Evolutionary conservation across 768 basidiomycete genomes (phyloP).

Genomic region (Rhodotorula paludigena): DNA sequence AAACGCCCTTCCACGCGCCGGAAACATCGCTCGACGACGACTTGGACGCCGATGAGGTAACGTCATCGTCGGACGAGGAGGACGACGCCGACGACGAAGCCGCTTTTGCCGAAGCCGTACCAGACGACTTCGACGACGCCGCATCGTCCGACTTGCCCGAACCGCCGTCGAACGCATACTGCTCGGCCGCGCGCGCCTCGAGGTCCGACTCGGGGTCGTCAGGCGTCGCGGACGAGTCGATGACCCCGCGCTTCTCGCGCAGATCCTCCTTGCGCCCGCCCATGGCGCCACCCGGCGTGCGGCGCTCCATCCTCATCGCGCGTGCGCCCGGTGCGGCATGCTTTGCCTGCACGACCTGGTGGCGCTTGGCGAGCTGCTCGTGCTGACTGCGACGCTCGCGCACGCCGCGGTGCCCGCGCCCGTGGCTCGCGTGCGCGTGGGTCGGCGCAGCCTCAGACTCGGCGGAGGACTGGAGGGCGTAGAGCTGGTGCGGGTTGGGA

Average conservation of each 20-base stretch:
- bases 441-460: not conserved
- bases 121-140: not conserved
- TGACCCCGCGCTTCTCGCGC: not conserved
- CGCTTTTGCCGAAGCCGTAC: not conserved
- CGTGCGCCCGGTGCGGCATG: not conserved
- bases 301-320: not conserved
- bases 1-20: conserved; percentile 39
- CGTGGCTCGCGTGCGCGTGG: not conserved
- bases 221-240: not conserved
- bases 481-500: conserved; percentile 23
- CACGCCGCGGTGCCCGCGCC: not conserved
- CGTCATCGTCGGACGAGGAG: not conserved
- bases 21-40: not conserved
- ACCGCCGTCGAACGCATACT: not conserved
- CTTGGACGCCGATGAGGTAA: not conserved
- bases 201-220: conserved; percentile 5
- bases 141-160: not conserved
- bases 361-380: not conserved
- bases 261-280: conserved; percentile 1
- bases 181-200: not conserved
- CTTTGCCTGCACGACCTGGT: not conserved
- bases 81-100: not conserved
- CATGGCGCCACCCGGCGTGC: not conserved
- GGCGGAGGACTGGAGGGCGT: conserved; percentile 1
- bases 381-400: not conserved